phyloP scores from a whole-genome alignment of 2,329 filamentous ascomycete genomes.

The Aspergillus sp. region DNA sequence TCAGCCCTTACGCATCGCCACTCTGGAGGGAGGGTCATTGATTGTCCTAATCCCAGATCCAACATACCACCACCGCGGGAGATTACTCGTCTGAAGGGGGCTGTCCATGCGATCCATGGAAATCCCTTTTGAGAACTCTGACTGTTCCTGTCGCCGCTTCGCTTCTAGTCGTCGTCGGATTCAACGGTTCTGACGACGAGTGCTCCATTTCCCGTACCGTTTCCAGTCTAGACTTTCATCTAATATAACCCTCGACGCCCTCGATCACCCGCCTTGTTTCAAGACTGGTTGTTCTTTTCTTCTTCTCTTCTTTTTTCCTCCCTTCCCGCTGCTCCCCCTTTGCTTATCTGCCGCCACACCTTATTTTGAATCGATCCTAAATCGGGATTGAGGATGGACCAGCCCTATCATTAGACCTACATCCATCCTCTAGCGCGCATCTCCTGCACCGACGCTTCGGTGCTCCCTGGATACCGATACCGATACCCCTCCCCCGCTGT shows the following conservation, averaged over 20 bases:
- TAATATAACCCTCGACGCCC: background rate
- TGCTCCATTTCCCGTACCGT: background rate
- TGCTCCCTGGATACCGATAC: too few relatives aligned
- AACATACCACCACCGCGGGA: background rate
- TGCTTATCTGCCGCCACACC: constrained; percentile 7
- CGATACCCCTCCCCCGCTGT: background rate
- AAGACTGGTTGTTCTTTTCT: background rate
- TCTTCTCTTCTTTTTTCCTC: background rate
- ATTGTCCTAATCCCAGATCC: background rate
- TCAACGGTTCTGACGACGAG: background rate
- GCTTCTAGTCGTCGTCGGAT: too few relatives aligned
- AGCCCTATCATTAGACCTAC: background rate
- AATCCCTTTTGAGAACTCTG: too few relatives aligned
- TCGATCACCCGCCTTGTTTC: background rate
- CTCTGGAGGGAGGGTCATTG: background rate
- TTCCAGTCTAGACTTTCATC: background rate
- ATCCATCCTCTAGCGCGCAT: background rate
- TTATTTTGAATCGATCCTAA: constrained; percentile 1
- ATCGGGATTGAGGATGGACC: background rate
- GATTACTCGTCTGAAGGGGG: too few relatives aligned
- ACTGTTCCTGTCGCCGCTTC: too few relatives aligned
- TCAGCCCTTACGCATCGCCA: background rate
- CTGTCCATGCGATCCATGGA: too few relatives aligned
- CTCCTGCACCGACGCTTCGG: background rate
- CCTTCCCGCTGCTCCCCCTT: background rate